phyloP scores from a whole-genome alignment of 352 stramenopile species.

The Pythium dissimile region DNA sequence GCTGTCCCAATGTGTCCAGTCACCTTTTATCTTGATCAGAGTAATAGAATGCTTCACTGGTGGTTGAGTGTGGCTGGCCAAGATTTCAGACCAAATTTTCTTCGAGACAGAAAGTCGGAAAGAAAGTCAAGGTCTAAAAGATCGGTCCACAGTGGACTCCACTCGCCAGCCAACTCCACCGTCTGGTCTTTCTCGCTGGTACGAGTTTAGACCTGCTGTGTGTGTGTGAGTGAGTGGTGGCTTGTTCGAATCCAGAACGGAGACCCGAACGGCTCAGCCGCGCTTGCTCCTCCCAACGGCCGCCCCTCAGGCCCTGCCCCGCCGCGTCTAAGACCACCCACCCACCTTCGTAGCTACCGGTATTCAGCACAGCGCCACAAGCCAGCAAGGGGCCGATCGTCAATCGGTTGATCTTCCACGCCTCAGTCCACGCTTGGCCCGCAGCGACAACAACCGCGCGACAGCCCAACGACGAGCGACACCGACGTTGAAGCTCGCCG shows the following conservation, averaged over 20 bases:
- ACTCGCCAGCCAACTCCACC: constrained; percentile 2
- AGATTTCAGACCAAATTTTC: constrained; percentile 51
- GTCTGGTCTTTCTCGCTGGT: constrained; percentile 1
- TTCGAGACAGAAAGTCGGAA: constrained; percentile 45
- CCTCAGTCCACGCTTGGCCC: background rate
- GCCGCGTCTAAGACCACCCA: constrained; percentile 7
- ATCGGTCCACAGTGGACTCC: constrained; percentile 10
- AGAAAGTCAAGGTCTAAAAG: constrained; percentile 17
- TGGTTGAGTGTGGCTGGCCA: constrained; percentile 20
- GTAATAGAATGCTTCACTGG: constrained; percentile 14
- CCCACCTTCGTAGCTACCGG: constrained; percentile 11
- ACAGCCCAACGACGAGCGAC: constrained; percentile 13
- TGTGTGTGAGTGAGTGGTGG: constrained; percentile 1
- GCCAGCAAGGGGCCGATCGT: background rate
- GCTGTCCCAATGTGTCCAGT: constrained; percentile 18
- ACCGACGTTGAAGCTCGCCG: constrained; percentile 22
- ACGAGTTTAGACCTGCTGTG: constrained; percentile 2
- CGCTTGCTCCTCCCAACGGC: constrained; percentile 11
- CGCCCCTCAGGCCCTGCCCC: constrained; percentile 19
- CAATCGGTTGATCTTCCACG: background rate
- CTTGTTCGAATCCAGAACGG: constrained; percentile 30
- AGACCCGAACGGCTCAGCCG: constrained; percentile 26
- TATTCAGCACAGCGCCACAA: constrained; percentile 19
- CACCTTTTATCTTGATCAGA: constrained; percentile 18
- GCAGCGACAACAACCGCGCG: constrained; percentile 12